phyloP scores from a whole-genome alignment of 139 green algal genomes.

The Eudorina sp. region DNA sequence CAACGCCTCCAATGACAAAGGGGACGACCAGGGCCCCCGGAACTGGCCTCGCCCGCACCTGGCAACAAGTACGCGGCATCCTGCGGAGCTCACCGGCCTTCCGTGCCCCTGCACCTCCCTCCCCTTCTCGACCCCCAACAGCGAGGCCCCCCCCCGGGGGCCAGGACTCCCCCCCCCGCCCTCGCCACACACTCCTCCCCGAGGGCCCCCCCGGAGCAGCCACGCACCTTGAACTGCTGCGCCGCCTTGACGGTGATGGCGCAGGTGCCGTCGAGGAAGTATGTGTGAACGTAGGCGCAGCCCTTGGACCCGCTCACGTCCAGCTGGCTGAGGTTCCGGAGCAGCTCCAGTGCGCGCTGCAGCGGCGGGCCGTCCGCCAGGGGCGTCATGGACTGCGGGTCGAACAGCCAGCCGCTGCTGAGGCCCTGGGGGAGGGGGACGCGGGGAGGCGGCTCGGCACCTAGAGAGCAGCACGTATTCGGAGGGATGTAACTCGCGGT shows the following conservation, averaged over 20 bases:
- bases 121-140: too few relatives aligned
- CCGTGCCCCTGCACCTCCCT: too few relatives aligned
- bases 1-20: too few relatives aligned
- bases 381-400: background rate
- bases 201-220: too few relatives aligned
- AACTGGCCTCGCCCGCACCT: too few relatives aligned
- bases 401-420: constrained; percentile 25
- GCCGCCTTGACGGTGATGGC: constrained; percentile 13
- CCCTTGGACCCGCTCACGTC: background rate
- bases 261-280: constrained; percentile 8
- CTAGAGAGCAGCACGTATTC: too few relatives aligned
- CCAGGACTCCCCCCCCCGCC: too few relatives aligned
- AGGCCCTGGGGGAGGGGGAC: background rate
- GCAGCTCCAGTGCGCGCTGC: background rate
- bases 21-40: too few relatives aligned
- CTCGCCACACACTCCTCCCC: too few relatives aligned
- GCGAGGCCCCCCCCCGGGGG: too few relatives aligned
- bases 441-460: background rate
- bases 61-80: too few relatives aligned
- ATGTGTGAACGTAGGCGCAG: background rate
- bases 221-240: constrained; percentile 45
- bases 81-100: too few relatives aligned
- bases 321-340: background rate
- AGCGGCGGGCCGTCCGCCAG: constrained; percentile 12
- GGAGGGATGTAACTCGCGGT: background rate